Conservation (phyloP, 495 filamentous ascomycete species). For the Aspergillus heteromorphus region DNA sequence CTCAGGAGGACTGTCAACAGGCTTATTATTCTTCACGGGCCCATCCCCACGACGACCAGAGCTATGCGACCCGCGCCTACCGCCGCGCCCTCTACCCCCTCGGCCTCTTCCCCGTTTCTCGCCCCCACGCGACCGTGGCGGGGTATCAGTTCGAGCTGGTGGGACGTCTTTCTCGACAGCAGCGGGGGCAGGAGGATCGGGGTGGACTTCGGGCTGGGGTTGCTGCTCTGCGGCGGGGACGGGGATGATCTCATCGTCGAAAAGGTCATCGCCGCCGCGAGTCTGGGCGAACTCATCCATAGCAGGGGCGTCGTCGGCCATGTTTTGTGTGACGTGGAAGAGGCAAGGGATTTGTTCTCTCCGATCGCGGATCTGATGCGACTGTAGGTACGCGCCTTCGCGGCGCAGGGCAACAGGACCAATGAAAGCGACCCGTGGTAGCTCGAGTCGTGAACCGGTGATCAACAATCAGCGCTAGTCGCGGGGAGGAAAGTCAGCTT, state of each 20-base stretch:
- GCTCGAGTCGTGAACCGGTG: constrained; percentile 3
- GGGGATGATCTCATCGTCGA: constrained; percentile 68
- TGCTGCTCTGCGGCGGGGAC: constrained; percentile 39
- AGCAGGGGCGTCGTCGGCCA: constrained; percentile 19
- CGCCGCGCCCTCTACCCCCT: constrained; percentile 30
- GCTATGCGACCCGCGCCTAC: constrained; percentile 27
- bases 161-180: constrained; percentile 11
- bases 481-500: constrained; percentile 4
- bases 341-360: not conserved
- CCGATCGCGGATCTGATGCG: constrained; percentile 9
- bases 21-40: constrained; percentile 16
- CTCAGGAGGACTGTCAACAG: constrained; percentile 12
- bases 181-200: constrained; percentile 1
- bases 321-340: constrained; percentile 10
- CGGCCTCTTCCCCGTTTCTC: constrained; percentile 34
- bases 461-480: constrained; percentile 5
- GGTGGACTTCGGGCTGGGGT: constrained; percentile 15
- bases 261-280: constrained; percentile 60
- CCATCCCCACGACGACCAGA: constrained; percentile 27
- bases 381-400: constrained; percentile 9
- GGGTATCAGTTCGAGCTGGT: constrained; percentile 12
- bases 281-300: constrained; percentile 59
- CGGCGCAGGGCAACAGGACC: constrained; percentile 2
- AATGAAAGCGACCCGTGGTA: constrained; percentile 15
- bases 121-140: constrained; percentile 30